A percentile compares a stretch with the other conserved stretches of the same genome.
Conservation (phyloP, 2,329 filamentous ascomycete species). For the Trichoderma simmonsii region DNA sequence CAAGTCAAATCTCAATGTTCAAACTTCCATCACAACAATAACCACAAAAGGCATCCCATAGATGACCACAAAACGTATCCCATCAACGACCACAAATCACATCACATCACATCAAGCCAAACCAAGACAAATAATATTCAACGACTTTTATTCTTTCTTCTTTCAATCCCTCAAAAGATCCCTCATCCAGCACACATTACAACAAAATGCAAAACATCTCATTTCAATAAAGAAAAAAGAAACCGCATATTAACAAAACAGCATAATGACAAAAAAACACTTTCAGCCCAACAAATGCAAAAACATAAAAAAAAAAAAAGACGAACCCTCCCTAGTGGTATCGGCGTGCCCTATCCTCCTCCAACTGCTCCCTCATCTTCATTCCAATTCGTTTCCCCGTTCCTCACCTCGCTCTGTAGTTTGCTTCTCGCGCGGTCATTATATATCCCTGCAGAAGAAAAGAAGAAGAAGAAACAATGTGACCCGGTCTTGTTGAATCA, state of each 20-base stretch:
- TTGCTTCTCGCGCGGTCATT: not conserved
- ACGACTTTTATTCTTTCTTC: not conserved
- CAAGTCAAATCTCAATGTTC: not conserved
- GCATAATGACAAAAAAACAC: not conserved
- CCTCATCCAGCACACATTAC: not conserved
- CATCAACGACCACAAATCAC: not conserved
- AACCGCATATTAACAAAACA: not conserved
- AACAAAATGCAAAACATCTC: not conserved
- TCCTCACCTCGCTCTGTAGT: not conserved
- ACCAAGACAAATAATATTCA: not conserved
- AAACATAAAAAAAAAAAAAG: not conserved
- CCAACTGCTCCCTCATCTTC: not conserved
- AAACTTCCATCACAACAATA: not conserved
- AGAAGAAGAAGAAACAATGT: not conserved
- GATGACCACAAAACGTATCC: not conserved
- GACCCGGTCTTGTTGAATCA: constrained; percentile 28
- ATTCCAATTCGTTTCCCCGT: not conserved
- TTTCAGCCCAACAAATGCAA: not conserved
- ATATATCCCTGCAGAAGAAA: not conserved
- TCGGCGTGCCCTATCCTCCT: not conserved
- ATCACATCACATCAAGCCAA: not conserved
- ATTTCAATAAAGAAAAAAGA: not conserved
- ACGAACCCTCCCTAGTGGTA: constrained; percentile 6
- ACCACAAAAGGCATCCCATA: not conserved
- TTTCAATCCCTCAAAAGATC: not conserved